Evolutionary conservation across 768 basidiomycete genomes (phyloP).

Genomic region (Mycena chlorophos): DNA sequence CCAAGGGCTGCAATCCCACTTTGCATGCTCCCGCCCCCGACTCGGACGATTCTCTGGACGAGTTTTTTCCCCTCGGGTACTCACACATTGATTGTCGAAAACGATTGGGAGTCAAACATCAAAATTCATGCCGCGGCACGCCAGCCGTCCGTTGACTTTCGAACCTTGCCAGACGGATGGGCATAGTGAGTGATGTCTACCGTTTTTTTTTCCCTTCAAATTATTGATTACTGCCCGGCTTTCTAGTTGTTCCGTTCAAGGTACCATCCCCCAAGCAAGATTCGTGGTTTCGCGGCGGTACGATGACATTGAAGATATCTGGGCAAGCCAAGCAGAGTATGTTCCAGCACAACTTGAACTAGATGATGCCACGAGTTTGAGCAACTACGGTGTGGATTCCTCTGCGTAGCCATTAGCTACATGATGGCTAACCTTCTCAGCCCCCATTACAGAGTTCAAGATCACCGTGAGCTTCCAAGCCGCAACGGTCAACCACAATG

Average conservation of each 20-base stretch:
- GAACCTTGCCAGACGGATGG: background rate
- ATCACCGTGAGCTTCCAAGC: too few species aligned
- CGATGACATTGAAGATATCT: background rate
- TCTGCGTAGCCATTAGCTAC: too few species aligned
- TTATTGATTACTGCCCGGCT: background rate
- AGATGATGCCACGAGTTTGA: too few species aligned
- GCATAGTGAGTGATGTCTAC: background rate
- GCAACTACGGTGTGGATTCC: too few species aligned
- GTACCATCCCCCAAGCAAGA: background rate
- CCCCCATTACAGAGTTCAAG: too few species aligned
- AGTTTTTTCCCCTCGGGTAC: background rate
- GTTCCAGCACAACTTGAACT: background rate
- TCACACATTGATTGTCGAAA: background rate
- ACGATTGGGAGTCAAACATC: too few species aligned
- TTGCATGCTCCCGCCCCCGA: background rate
- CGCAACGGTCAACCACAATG: too few species aligned
- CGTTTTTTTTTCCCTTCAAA: background rate
- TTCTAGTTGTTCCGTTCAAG: background rate
- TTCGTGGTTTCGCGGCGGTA: background rate
- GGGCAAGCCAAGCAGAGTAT: background rate
- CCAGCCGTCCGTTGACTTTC: background rate
- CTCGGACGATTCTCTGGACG: background rate
- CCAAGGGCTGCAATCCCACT: background rate
- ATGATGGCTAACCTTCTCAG: too few species aligned
- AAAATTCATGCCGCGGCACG: too few species aligned